Percentiles rank a stretch among this genome's conserved stretches.
These are phyloP conservation scores for Ganoderma sinense DNA, from an alignment of 1,284 basidiomycete species.

Conservation along the genomic window DNA sequence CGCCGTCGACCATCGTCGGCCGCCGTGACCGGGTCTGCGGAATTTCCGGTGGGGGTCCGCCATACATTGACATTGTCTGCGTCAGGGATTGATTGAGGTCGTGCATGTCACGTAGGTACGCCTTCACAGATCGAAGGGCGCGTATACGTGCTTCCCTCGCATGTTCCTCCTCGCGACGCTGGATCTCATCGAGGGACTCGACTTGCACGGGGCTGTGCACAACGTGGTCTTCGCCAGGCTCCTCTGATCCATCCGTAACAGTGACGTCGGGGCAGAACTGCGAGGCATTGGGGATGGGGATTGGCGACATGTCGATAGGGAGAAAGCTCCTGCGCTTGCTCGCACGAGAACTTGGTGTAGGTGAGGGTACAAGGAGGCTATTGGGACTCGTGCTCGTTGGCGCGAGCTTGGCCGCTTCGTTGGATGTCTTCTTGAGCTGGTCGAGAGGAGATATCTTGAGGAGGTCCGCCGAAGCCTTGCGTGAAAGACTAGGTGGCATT, in stretches of 20 bases:
- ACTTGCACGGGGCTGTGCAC: slow-evolving; percentile 54
- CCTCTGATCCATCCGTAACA: slow-evolving; percentile 51
- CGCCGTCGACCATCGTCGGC: slow-evolving; percentile 66
- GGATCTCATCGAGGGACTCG: slow-evolving; percentile 51
- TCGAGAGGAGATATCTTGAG: slow-evolving; percentile 39
- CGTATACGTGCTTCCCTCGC: slow-evolving; percentile 74
- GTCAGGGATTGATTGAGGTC: slow-evolving; percentile 77
- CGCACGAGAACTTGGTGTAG: slow-evolving; percentile 56
- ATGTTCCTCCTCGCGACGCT: slow-evolving; percentile 74
- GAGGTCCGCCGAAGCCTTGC: slow-evolving; percentile 37
- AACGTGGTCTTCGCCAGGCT: slow-evolving; percentile 42
- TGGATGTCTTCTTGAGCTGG: slow-evolving; percentile 38
- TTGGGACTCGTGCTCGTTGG: slow-evolving; percentile 38
- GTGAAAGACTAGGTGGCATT: slow-evolving; percentile 44
- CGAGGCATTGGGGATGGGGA: slow-evolving; percentile 68
- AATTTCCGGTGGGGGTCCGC: slow-evolving; percentile 41
- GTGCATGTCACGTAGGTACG: slow-evolving; percentile 94
- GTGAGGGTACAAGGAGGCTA: slow-evolving; percentile 51
- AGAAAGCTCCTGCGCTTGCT: slow-evolving; percentile 86
- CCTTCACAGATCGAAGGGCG: slow-evolving; percentile 90
- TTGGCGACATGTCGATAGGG: slow-evolving; percentile 72
- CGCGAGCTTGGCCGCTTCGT: slow-evolving; percentile 34
- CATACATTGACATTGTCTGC: slow-evolving; percentile 56
- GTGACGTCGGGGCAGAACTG: slow-evolving; percentile 64
- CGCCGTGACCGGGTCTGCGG: slow-evolving; percentile 59